Evolutionary conservation across 306 rosid species (phyloP), one percentile per base, ranked within the genome.

Genomic region (Cicer judaicum): DNA sequence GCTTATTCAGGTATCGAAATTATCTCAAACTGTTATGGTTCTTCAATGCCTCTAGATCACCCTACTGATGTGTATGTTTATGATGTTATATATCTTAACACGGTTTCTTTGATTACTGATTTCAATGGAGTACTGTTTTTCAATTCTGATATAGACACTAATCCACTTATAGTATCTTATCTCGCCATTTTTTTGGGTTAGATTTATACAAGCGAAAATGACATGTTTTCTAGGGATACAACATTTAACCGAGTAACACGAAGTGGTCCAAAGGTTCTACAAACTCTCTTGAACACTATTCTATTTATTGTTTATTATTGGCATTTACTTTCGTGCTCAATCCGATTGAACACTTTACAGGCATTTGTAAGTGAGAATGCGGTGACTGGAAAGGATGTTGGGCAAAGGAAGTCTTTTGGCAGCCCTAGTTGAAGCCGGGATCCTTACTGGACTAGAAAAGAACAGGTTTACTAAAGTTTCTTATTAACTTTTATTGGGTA

Each of bases 301-400:
- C 1, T 16, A 16, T 16, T 16, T 16, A 16, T 16, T 16, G 21
- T 42, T 64, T 76, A 56, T 64, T 76, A 56, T 38, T 48, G 56
- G 73, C 34, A 64, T 73, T 13, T 63, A 14, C 66, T 44, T 61
- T 69, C 38, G 13, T 65, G 38, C 55, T 73, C 43, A 82, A 44
- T 68, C 50, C 16, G 21, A 80, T 77, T 62, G 42, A 29, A 54
- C 64, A 19, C 49, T 80, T 63, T 49, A 66, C 85, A 94, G 97
- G 99, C 97, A 76, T 94, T 94, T 80, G 95, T 94, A 21, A 94
- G 97, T 54, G 99, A 94, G 80, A 92, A 94, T 83, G 99, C 99
- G 10, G 96, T 92, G 74, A 89, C 87, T 0, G 82, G 81, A 66
- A 88, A 78, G 72, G 99, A 92, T 48, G 99, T 85, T 0, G 85